These are phyloP conservation scores for Mucor velutinosus DNA, from an alignment of 371 early-diverging fungal genomes.

Conservation along the genomic window DNA sequence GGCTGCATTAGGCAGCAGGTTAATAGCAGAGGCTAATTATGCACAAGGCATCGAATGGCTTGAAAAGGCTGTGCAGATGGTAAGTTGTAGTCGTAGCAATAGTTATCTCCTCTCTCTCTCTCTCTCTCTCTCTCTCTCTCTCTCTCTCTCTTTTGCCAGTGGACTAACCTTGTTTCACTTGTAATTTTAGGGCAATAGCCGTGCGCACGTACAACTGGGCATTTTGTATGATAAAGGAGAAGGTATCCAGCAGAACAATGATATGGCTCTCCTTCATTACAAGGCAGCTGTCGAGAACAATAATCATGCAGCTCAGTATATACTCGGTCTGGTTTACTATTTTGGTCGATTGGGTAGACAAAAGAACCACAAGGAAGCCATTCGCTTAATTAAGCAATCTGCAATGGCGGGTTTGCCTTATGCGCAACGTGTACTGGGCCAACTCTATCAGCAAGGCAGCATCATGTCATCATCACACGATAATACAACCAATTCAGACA, in stretches of 20 bases:
- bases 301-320: constrained; percentile 43
- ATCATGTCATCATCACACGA: constrained; percentile 10
- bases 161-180: neutral
- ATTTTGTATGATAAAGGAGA: constrained; percentile 47
- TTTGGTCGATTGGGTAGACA: constrained; percentile 34
- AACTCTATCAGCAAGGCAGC: constrained; percentile 40
- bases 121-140: too few relatives aligned
- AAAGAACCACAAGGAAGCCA: constrained; percentile 38
- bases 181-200: constrained; percentile 33
- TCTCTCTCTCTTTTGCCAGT: neutral
- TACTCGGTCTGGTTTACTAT: constrained; percentile 45
- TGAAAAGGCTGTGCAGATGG: constrained; percentile 40
- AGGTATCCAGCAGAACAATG: constrained; percentile 32
- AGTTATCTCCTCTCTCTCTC: too few relatives aligned
- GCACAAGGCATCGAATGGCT: constrained; percentile 44
- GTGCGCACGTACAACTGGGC: constrained; percentile 46
- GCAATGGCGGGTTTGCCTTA: constrained; percentile 44
- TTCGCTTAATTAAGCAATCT: constrained; percentile 33
- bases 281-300: constrained; percentile 37
- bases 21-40: constrained; percentile 30
- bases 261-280: constrained; percentile 38
- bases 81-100: constrained; percentile 19
- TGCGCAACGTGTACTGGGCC: constrained; percentile 49
- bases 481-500: constrained; percentile 31
- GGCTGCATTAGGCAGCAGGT: constrained; percentile 46